Evolutionary conservation across 2,329 filamentous ascomycete species (phyloP).

Genomic region (Sclerotinia subarctica): DNA sequence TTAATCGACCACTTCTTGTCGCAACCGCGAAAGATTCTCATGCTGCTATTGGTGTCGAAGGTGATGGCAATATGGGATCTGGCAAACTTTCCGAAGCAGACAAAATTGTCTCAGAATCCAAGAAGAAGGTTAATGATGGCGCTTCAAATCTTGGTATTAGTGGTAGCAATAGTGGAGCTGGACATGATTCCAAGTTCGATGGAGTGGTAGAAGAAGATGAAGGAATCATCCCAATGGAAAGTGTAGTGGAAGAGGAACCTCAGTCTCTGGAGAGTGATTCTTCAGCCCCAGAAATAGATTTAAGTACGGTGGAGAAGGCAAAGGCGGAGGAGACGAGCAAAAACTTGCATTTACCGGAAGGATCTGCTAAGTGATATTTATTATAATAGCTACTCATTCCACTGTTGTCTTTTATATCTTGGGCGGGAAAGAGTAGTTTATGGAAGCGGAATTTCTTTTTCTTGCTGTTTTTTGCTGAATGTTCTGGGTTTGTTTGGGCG

Average conservation of each 20-base stretch:
- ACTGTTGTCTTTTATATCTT: background rate
- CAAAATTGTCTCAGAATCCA: slow-evolving; percentile 57
- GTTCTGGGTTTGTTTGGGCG: background rate
- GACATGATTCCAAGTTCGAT: slow-evolving; percentile 45
- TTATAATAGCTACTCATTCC: background rate
- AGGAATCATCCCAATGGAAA: slow-evolving; percentile 35
- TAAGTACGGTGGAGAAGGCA: slow-evolving; percentile 16
- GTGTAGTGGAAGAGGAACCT: slow-evolving; percentile 37
- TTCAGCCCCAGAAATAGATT: slow-evolving; percentile 26
- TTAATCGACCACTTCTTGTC: slow-evolving; percentile 62
- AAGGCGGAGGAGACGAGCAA: slow-evolving; percentile 15
- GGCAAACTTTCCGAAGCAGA: slow-evolving; percentile 56
- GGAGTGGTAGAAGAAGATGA: slow-evolving; percentile 26
- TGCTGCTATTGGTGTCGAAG: slow-evolving; percentile 51
- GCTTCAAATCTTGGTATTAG: slow-evolving; percentile 55
- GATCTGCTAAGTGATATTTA: slow-evolving; percentile 8
- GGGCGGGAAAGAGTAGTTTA: background rate
- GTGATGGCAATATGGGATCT: slow-evolving; percentile 42
- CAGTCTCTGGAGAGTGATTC: slow-evolving; percentile 30
- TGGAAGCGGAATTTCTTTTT: background rate
- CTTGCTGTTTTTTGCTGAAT: background rate
- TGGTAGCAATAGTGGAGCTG: slow-evolving; percentile 58
- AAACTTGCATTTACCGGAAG: slow-evolving; percentile 21
- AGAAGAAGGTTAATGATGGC: slow-evolving; percentile 56
- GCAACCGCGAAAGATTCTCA: slow-evolving; percentile 50